These are phyloP conservation scores for Eucalyptus pauciflora DNA, from an alignment of 345 rosid genomes.

Conservation along the genomic window DNA sequence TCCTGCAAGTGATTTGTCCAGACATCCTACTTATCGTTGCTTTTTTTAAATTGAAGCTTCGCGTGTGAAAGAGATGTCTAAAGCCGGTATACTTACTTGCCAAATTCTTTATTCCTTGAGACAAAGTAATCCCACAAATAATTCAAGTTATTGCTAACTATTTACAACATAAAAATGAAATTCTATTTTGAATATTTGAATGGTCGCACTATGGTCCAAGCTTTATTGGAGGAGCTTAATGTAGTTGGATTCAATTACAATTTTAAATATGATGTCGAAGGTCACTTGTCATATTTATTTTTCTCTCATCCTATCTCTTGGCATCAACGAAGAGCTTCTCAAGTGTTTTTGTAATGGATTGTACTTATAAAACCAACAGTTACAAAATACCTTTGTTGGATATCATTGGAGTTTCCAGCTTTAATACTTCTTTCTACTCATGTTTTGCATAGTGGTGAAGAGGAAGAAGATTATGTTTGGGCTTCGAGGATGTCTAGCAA, in stretches of 20 bases:
- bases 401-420: neutral
- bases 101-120: too few relatives aligned
- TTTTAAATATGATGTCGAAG: neutral
- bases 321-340: neutral
- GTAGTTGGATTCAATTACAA: neutral
- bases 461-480: neutral
- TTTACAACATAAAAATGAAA: neutral
- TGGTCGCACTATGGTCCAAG: neutral
- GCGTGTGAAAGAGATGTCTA: neutral
- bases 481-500: neutral
- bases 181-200: neutral
- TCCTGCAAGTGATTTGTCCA: neutral
- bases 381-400: neutral
- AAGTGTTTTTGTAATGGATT: neutral
- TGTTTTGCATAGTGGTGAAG: too few relatives aligned
- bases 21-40: fast-evolving
- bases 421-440: too few relatives aligned
- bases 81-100: neutral
- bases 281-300: neutral
- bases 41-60: too few relatives aligned
- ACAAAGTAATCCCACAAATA: fast-evolving
- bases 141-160: neutral
- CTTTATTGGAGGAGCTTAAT: neutral
- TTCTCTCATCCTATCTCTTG: neutral
- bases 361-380: neutral